Percentiles rank a stretch among this genome's conserved stretches.
Conservation (phyloP, 1,284 basidiomycete genomes). For the Bjerkandera adusta region DNA sequence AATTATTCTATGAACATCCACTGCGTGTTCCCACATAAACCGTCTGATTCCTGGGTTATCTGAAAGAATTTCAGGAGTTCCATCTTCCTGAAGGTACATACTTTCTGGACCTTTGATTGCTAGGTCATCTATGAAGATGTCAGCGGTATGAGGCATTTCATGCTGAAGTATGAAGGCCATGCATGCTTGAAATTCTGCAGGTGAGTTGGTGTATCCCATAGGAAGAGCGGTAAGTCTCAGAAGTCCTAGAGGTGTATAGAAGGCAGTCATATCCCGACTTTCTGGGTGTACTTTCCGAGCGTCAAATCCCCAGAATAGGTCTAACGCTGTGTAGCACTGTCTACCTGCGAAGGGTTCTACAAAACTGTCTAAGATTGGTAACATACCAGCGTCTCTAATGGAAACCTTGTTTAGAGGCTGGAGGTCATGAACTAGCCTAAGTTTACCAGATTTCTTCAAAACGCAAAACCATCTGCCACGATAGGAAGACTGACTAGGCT, state of each 20-base stretch:
- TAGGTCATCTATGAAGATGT: constrained; percentile 32
- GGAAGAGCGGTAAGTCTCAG: constrained; percentile 28
- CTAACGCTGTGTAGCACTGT: constrained; percentile 14
- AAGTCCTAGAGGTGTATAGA: constrained; percentile 18
- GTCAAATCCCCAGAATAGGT: constrained; percentile 15
- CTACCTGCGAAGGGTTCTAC: constrained; percentile 15
- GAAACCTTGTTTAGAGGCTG: constrained; percentile 24
- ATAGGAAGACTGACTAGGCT: constrained; percentile 34
- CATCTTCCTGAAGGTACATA: constrained; percentile 17
- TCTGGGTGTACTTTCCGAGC: constrained; percentile 16
- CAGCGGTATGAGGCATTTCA: constrained; percentile 32
- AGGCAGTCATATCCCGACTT: constrained; percentile 27
- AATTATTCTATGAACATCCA: constrained; percentile 27
- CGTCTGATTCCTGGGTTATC: constrained; percentile 30
- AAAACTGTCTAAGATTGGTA: constrained; percentile 16
- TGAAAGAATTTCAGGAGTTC: constrained; percentile 21
- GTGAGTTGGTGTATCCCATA: constrained; percentile 38
- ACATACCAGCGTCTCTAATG: constrained; percentile 15
- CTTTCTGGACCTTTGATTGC: constrained; percentile 25
- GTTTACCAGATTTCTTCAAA: constrained; percentile 36
- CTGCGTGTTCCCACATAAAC: constrained; percentile 29
- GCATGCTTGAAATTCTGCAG: constrained; percentile 33
- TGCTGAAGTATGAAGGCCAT: constrained; percentile 32
- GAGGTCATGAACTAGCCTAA: constrained; percentile 32
- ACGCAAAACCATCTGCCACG: constrained; percentile 39